Base-by-base conservation (phyloP, 768 basidiomycete genomes). In the Tulasnella sp. region DNA sequence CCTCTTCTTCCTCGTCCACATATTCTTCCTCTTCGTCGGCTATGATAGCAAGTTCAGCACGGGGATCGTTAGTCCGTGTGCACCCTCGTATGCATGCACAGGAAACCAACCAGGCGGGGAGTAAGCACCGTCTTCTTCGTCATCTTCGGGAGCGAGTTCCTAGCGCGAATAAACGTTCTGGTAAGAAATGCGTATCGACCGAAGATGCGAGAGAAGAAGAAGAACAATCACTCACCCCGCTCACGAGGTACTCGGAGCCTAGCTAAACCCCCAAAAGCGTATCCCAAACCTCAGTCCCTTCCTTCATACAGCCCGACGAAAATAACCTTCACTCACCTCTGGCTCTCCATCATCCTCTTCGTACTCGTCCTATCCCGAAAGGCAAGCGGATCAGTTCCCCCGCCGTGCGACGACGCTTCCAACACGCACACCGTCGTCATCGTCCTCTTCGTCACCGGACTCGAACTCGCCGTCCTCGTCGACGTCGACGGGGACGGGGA, bases 111-210 rank as follows among this genome's bases (percentile, higher is more conserved):
- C 40, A 19, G 22, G 26, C 22, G 69, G 69, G n/a, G 47, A 22
- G 14, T 39, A 70, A 67, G n/a, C 69, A 4, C 34, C 69, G 26
- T 70, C 69, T 26, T 70, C 69, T n/a, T 70, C 69, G 69, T 70
- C 69, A 12, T 70, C 69, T 12, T 70, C 69, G 32, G 35, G 36
- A 5, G 34, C 69, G 9, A 70, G 47, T 32, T 70, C 69, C 69
- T 70, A 70, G 16, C 11, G 7, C 4, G 41, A 29, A n/a, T n/a
- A n/a, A 40, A 37, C 29, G 17, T 36, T 4, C 5, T 44, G 42
- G 16, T n/a, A 44, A n/a, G 29, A 14, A 36, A 14, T 11, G 62
- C 4, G 14, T 19, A 4, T 63, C 8, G 36, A 7, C 14, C 11
- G 62, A 26, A 34, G 29, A 12, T 19, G 32, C 5, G 5, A 26